Conservation (phyloP, 208 protist species). For the Strigomonas galati region DNA sequence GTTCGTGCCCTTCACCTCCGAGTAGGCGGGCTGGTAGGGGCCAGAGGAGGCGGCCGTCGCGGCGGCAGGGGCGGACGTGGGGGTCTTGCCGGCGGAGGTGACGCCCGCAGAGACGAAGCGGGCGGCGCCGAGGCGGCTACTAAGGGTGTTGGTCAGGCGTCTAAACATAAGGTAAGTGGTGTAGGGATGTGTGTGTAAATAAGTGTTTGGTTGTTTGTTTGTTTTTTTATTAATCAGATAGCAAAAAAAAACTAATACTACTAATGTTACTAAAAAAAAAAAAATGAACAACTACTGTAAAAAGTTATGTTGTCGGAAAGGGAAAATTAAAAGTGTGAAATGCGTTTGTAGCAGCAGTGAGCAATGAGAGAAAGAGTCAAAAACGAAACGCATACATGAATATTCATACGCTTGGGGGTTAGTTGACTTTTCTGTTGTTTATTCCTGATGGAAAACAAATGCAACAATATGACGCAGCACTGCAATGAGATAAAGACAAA, state of each 20-base stretch:
- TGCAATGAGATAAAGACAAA: too few species aligned
- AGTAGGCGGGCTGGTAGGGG: conserved; percentile 72
- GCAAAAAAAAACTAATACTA: background rate
- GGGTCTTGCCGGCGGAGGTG: conserved; percentile 21
- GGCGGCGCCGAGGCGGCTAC: background rate
- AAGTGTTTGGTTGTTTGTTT: background rate
- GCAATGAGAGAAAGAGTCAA: too few species aligned
- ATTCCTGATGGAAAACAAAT: too few species aligned
- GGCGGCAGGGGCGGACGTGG: conserved; percentile 40
- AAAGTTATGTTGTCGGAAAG: too few species aligned
- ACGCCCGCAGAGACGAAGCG: conserved; percentile 29
- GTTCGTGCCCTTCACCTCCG: conserved; percentile 66
- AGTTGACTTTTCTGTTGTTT: too few species aligned
- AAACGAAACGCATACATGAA: too few species aligned
- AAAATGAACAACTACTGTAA: background rate
- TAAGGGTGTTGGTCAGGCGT: conserved; percentile 4
- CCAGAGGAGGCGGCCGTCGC: conserved; percentile 45
- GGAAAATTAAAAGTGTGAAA: too few species aligned
- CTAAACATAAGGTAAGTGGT: conserved; percentile 8
- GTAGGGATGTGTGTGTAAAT: background rate
- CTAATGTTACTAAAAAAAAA: conserved; percentile 15
- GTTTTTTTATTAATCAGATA: background rate
- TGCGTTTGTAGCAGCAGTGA: too few species aligned
- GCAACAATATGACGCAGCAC: too few species aligned
- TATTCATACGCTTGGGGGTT: too few species aligned